Evolutionary conservation across 2,329 filamentous ascomycete species (phyloP).

Genomic region (Aureobasidium vineae): DNA sequence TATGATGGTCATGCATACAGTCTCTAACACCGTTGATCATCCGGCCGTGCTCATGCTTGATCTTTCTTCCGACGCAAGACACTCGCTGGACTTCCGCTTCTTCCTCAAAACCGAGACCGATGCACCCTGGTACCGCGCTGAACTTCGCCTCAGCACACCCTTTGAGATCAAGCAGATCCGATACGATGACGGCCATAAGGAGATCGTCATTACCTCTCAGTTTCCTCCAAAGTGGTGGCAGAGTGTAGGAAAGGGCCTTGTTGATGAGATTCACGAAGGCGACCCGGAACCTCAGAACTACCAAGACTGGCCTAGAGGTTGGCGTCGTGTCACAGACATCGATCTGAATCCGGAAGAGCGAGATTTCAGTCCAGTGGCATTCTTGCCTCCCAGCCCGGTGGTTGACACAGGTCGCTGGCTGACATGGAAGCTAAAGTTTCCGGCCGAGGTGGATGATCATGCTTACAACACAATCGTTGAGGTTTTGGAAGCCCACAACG

Average conservation of each 20-base stretch:
- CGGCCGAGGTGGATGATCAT: not conserved
- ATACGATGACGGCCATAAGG: not conserved
- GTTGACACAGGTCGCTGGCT: slow-evolving; percentile 57
- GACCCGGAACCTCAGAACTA: slow-evolving; percentile 51
- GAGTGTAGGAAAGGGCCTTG: slow-evolving; percentile 39
- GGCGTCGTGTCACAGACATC: slow-evolving; percentile 65
- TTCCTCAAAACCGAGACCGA: slow-evolving; percentile 6
- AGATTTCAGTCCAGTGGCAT: slow-evolving; percentile 19
- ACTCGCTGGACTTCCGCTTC: slow-evolving; percentile 27
- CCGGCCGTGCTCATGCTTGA: slow-evolving; percentile 25
- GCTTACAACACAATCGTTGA: slow-evolving; percentile 30
- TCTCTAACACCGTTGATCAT: slow-evolving; percentile 29
- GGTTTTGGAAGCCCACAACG: slow-evolving; percentile 68
- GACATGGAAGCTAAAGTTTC: slow-evolving; percentile 46
- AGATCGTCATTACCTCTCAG: slow-evolving; percentile 40
- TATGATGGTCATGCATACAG: slow-evolving; percentile 60
- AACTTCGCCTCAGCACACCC: slow-evolving; percentile 14
- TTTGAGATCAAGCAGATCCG: slow-evolving; percentile 3
- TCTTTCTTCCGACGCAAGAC: slow-evolving; percentile 13
- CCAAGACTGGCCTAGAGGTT: slow-evolving; percentile 54
- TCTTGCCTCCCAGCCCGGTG: slow-evolving; percentile 15
- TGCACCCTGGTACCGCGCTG: slow-evolving; percentile 9
- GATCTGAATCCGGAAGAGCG: slow-evolving; percentile 42
- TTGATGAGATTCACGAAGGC: slow-evolving; percentile 35
- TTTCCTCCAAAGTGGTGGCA: slow-evolving; percentile 42